phyloP scores from a whole-genome alignment of 306 rosid species.

The Trifolium dubium region DNA sequence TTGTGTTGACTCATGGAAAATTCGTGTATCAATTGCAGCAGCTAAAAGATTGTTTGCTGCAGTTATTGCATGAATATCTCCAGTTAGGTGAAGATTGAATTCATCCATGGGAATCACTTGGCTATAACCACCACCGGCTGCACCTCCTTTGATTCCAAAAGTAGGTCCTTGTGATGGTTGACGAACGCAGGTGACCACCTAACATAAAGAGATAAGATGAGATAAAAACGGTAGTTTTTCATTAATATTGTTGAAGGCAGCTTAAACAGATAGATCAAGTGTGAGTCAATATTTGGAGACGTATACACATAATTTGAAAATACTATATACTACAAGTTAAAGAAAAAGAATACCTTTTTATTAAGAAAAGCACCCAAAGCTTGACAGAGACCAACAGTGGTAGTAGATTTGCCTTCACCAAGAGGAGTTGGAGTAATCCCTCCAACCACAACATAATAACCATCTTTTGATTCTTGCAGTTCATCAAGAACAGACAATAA shows the following conservation, averaged over 20 bases:
- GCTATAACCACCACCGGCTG: slow-evolving; percentile 99
- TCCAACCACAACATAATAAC: slow-evolving; percentile 96
- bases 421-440: slow-evolving; percentile 99
- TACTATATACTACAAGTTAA: no score
- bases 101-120: slow-evolving; percentile 99
- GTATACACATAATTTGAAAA: no score
- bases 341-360: slow-evolving; percentile 70
- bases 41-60: slow-evolving; percentile 98
- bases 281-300: no score
- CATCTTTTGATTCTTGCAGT: slow-evolving; percentile 66
- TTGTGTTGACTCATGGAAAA: slow-evolving; percentile 91
- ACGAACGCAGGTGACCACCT: slow-evolving; percentile 96
- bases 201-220: slow-evolving; percentile 34
- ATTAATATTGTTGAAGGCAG: neutral
- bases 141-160: slow-evolving; percentile 99
- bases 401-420: slow-evolving; percentile 98
- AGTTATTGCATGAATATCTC: slow-evolving; percentile 97
- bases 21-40: slow-evolving; percentile 92
- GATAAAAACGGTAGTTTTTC: slow-evolving; percentile 3
- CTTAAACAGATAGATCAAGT: neutral
- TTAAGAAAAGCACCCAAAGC: slow-evolving; percentile 98
- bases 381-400: slow-evolving; percentile 99
- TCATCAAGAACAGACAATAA: slow-evolving; percentile 81
- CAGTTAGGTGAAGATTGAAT: slow-evolving; percentile 97
- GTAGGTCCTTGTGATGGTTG: slow-evolving; percentile 99